Base-by-base conservation (phyloP, 148 eudicot species). In the Hydrangea macrophylla region DNA sequence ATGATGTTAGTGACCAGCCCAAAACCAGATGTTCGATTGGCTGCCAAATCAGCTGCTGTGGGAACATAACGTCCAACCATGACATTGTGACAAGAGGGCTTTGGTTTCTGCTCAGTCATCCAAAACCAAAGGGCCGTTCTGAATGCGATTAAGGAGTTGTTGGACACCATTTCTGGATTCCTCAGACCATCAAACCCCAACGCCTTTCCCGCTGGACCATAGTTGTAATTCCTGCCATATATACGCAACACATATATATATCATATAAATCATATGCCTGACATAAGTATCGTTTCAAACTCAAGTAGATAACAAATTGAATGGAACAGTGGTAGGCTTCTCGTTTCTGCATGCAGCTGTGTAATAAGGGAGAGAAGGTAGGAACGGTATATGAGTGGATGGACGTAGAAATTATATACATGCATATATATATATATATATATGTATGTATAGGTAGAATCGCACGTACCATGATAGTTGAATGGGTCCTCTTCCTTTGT, bases 401-500 rank as follows among this genome's bases (percentile, higher is more conserved):
- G n/a, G n/a, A n/a, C n/a, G n/a, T n/a, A n/a, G 39, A 3, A 35
- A 35, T 35, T 18, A 12, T 42, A 9, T 42, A 18, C 18, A 42
- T 9, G 48, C 48, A 42, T 37, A 37, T 37, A 37, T 37, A 1
- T 37, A 37, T 55, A 0, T 6, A 55, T 12, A 37, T 27, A n/a
- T n/a, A n/a, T n/a, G n/a, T n/a, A n/a, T n/a, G n/a, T n/a, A n/a
- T n/a, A n/a, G n/a, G n/a, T n/a, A n/a, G n/a, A n/a, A n/a, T n/a
- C n/a, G n/a, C n/a, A n/a, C n/a, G 30, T 62, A 77, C 83, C 70
- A 76, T 40, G 84, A 73, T 13, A 80, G 31, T 33, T 73, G 80
- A 30, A 80, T 76, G 25, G 84, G 84, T 3, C 84, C 84, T 28
- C 84, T 76, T 23, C 78, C 80, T 11, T 69, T 27, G 59, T 80